phyloP scores from a whole-genome alignment of 768 basidiomycete genomes.

The Strobilomyces dryophilus region DNA sequence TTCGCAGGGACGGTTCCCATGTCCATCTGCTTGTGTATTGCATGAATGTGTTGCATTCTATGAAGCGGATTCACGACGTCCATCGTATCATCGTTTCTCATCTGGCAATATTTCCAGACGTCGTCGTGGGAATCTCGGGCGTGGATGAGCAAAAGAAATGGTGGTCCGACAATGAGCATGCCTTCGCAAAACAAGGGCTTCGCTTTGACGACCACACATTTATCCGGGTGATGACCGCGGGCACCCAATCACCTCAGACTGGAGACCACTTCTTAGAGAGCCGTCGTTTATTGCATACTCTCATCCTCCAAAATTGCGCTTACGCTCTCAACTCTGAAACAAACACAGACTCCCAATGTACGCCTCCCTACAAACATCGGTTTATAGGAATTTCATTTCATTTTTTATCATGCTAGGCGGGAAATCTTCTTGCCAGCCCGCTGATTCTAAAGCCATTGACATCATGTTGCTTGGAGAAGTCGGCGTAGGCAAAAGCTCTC shows the following conservation, averaged over 20 bases:
- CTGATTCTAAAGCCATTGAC: conserved; percentile 18
- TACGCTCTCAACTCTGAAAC: neutral
- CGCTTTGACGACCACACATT: conserved; percentile 17
- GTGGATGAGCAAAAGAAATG: conserved; percentile 11
- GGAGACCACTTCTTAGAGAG: conserved; percentile 6
- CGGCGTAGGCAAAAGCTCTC: conserved; percentile 39
- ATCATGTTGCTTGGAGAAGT: conserved; percentile 34
- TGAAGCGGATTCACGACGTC: conserved; percentile 10
- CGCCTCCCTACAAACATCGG: conserved; percentile 8
- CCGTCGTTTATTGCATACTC: conserved; percentile 10
- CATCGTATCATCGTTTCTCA: conserved; percentile 7
- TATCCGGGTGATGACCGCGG: conserved; percentile 4
- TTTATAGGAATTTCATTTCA: conserved; percentile 11
- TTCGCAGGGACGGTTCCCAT: conserved; percentile 14
- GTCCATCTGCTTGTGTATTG: conserved; percentile 20
- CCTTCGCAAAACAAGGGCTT: conserved; percentile 6
- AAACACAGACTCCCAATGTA: neutral
- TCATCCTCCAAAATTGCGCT: conserved; percentile 11
- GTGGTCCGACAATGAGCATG: conserved; percentile 13
- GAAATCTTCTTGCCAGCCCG: neutral
- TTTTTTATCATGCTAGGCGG: conserved; percentile 2
- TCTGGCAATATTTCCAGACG: neutral
- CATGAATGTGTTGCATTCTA: conserved; percentile 12
- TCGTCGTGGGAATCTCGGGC: conserved; percentile 12
- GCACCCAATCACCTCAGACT: neutral